Percentiles rank a stretch among this genome's conserved stretches.
These are phyloP conservation scores for Pleurostoma richardsiae DNA, from an alignment of 2,329 filamentous ascomycete species.

Conservation along the genomic window DNA sequence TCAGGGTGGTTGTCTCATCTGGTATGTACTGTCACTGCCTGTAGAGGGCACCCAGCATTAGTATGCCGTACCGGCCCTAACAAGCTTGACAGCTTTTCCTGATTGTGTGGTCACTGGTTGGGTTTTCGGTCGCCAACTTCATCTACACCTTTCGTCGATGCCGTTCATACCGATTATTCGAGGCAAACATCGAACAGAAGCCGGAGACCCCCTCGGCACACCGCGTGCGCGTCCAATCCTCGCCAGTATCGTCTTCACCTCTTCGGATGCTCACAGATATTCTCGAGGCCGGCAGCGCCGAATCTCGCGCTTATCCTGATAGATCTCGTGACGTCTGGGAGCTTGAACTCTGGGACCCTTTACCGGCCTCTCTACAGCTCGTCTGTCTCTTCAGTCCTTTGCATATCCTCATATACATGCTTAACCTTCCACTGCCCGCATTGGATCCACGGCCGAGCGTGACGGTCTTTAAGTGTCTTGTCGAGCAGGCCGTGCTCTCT, in stretches of 20 bases:
- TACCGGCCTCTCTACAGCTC: slow-evolving; percentile 74
- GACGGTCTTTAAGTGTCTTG: slow-evolving; percentile 77
- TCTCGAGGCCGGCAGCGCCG: slow-evolving; percentile 65
- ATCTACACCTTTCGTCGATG: slow-evolving; percentile 76
- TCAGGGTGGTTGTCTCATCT: slow-evolving; percentile 59
- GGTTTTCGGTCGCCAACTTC: slow-evolving; percentile 69
- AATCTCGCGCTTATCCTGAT: slow-evolving; percentile 79
- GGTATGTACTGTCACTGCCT: slow-evolving; percentile 29
- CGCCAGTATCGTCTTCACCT: slow-evolving; percentile 72
- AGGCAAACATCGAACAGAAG: slow-evolving; percentile 71
- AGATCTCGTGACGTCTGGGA: slow-evolving; percentile 89
- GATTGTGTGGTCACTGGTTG: slow-evolving; percentile 56
- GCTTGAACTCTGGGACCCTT: slow-evolving; percentile 86
- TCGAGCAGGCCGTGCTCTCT: slow-evolving; percentile 71
- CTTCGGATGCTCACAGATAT: slow-evolving; percentile 67
- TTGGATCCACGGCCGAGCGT: slow-evolving; percentile 79
- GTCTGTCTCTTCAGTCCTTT: slow-evolving; percentile 92
- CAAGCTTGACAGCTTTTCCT: too few relatives aligned
- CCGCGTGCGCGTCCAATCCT: slow-evolving; percentile 83
- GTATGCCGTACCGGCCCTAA: too few relatives aligned
- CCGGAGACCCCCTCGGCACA: slow-evolving; percentile 80
- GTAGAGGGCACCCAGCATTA: too few relatives aligned
- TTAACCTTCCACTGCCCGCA: slow-evolving; percentile 74
- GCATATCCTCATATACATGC: slow-evolving; percentile 84
- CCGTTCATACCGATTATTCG: slow-evolving; percentile 87